Evolutionary conservation across 306 rosid genomes (phyloP).

Genomic region (Leucaena leucocephala): DNA sequence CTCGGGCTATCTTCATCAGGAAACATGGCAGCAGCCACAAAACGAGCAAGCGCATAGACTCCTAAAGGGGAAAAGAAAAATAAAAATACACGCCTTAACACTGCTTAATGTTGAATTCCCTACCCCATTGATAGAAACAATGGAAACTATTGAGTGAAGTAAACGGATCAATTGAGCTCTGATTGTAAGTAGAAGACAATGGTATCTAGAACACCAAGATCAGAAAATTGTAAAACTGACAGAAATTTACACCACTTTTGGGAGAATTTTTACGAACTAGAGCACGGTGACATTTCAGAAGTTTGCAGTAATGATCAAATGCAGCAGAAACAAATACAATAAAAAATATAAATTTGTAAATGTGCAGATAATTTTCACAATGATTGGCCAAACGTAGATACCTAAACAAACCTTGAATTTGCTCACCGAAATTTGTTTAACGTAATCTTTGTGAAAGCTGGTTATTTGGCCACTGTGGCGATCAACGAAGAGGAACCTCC

Average conservation of each 20-base stretch:
- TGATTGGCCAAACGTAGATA: not conserved
- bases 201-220: slow-evolving; percentile 8
- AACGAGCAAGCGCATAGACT: slow-evolving; percentile 60
- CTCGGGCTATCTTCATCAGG: slow-evolving; percentile 63
- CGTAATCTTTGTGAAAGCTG: slow-evolving; percentile 40
- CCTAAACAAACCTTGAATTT: not conserved
- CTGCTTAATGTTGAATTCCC: not conserved
- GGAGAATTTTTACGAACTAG: not conserved
- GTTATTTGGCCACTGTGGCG: slow-evolving; percentile 43
- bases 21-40: slow-evolving; percentile 69
- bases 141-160: not conserved
- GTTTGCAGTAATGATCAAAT: no score
- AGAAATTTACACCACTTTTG: not conserved
- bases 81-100: not conserved
- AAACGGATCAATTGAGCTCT: not conserved
- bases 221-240: not conserved
- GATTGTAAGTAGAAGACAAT: not conserved
- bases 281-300: no score
- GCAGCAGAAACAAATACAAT: no score
- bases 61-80: slow-evolving; percentile 38
- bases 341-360: not conserved
- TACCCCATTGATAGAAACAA: not conserved
- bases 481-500: slow-evolving; percentile 57
- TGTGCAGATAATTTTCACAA: not conserved
- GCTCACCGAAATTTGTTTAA: slow-evolving; percentile 50